Percentiles rank a stretch among this genome's conserved stretches.
Evolutionary conservation across 2,329 filamentous ascomycete species (phyloP).

Genomic region (Phoma herbarum): DNA sequence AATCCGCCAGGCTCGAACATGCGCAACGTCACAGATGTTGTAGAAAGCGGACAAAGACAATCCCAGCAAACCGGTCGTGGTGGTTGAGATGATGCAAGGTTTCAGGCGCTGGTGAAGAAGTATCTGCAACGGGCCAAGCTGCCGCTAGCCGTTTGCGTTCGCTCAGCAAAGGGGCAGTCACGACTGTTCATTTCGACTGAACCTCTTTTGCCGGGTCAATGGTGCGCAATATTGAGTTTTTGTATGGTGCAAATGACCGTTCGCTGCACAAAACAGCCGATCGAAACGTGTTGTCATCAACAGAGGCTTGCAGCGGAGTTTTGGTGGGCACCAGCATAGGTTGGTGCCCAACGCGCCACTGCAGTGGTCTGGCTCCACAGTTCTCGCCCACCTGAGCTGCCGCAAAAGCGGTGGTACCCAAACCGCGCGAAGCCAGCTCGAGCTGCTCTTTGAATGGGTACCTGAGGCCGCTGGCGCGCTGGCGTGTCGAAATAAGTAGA

Average conservation of each 20-base stretch:
- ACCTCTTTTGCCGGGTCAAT: background rate
- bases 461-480: constrained; percentile 31
- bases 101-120: constrained; percentile 16
- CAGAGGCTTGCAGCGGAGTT: constrained; percentile 20
- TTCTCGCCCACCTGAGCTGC: constrained; percentile 36
- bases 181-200: background rate
- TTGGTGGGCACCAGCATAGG: constrained; percentile 28
- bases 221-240: background rate
- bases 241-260: constrained; percentile 1
- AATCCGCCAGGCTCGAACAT: constrained; percentile 13
- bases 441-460: constrained; percentile 37
- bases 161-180: background rate
- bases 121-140: constrained; percentile 20
- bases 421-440: constrained; percentile 34
- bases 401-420: constrained; percentile 39
- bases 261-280: constrained; percentile 1
- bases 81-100: constrained; percentile 23
- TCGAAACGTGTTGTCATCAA: constrained; percentile 21
- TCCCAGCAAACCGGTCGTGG: constrained; percentile 15
- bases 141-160: constrained; percentile 11
- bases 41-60: constrained; percentile 13
- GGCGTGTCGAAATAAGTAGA: constrained; percentile 35
- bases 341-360: constrained; percentile 45
- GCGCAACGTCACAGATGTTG: constrained; percentile 23
- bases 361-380: constrained; percentile 34